Evolutionary conservation across 108 stramenopile species (phyloP), one percentile per base, ranked within the genome.

Genomic region (Nitzschia sp.): DNA sequence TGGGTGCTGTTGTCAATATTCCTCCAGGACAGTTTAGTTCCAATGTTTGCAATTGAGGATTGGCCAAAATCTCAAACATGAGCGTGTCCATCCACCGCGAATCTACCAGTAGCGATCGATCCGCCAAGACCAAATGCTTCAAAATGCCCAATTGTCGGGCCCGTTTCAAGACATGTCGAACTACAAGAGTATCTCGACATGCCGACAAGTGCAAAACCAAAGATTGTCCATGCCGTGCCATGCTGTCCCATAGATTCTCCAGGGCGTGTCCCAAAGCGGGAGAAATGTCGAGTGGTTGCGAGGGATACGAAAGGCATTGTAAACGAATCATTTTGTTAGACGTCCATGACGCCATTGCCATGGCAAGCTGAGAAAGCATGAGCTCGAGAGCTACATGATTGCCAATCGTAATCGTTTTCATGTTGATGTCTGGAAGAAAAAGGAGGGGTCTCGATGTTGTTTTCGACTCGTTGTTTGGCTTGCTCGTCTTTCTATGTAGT

Each of bases 11-110:
- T 51, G 49, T 19, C n/a, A 19, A 4, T 51, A 5, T 19, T 51
- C 18, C 19, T 51, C 4, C 49, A 21, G 49, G 49, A 8, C 8
- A 51, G 21, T 51, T 51, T 4, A 51, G 4, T 51, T 51, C 49
- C 49, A 51, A 51, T 51, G 49, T 51, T 17, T 51, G 17, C 13
- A 51, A 23, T 21, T 19, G 13, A 21, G 11, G 17, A 23, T 51
- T 51, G 49, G 49, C 49, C 4, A 51, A 19, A 4, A 51, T 51
- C n/a, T 51, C 49, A 51, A 51, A 51, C 19, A 51, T 5, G 18
- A 51, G 21, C 21, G 21, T 9, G 13, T 42, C 38, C 9, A 42
- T 42, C 38, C 38, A 42, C n/a, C n/a, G n/a, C n/a, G n/a, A n/a
- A n/a, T n/a, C n/a, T n/a, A n/a, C n/a, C n/a, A n/a, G n/a, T 4